phyloP scores from a whole-genome alignment of 108 stramenopile species.

The Pseudonitzschia multiseries region DNA sequence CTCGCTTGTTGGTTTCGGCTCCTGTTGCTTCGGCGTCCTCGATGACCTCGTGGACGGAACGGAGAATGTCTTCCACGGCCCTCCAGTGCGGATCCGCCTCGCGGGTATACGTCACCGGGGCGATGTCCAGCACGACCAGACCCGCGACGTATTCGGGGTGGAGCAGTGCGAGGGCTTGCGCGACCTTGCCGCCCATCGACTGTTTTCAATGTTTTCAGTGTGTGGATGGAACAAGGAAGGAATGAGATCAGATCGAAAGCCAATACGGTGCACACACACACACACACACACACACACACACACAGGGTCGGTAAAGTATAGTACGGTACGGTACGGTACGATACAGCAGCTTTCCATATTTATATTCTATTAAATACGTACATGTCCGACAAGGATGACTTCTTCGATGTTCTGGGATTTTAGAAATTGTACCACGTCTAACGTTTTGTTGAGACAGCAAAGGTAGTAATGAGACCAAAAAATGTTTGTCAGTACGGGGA shows the following conservation, averaged over 20 bases:
- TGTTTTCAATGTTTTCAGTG: too few species aligned
- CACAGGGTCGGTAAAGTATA: too few species aligned
- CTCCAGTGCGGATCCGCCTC: conserved; percentile 69
- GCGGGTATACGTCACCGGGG: conserved; percentile 74
- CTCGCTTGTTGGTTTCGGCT: conserved; percentile 30
- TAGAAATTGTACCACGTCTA: conserved; percentile 79
- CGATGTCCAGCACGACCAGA: conserved; percentile 90
- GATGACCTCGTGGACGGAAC: conserved; percentile 52
- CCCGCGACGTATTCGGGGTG: conserved; percentile 81
- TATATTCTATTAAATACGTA: neutral
- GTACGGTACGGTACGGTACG: too few species aligned
- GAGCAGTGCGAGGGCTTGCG: conserved; percentile 72
- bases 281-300: too few species aligned
- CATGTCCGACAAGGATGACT: conserved; percentile 84
- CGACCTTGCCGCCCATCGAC: conserved; percentile 95
- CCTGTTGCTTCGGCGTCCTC: conserved; percentile 26
- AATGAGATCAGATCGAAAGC: neutral
- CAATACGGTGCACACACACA: too few species aligned
- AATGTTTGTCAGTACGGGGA: too few species aligned
- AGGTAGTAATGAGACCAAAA: too few species aligned
- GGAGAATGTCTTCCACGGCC: conserved; percentile 81
- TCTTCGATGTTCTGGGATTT: conserved; percentile 51
- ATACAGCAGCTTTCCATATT: too few species aligned
- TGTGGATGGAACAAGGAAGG: neutral
- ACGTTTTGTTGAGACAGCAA: neutral